A percentile compares a stretch with the other conserved stretches of the same genome.
Conservation (phyloP, 176 grass and related monocot genomes). For the Phoenix dactylifera region DNA sequence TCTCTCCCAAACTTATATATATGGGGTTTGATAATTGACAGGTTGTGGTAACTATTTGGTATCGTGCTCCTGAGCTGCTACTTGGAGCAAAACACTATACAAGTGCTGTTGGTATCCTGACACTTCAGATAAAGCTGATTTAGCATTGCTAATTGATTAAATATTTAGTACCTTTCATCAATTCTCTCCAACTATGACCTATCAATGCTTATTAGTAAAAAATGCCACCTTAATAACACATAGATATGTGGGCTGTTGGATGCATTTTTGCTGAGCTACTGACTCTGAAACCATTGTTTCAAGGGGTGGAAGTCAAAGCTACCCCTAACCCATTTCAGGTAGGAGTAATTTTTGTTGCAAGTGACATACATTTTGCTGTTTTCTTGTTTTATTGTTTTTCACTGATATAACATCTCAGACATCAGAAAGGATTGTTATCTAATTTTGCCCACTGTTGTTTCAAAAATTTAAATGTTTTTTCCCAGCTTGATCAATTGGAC, state of each 20-base stretch:
- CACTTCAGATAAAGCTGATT: neutral
- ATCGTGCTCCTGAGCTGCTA: conserved; percentile 84
- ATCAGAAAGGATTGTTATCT: conserved; percentile 8
- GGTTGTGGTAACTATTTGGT: conserved; percentile 99
- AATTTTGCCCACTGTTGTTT: conserved; percentile 26
- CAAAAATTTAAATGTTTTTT: conserved; percentile 20
- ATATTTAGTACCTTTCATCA: too few species aligned
- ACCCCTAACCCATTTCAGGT: conserved; percentile 91
- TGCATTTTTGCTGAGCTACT: conserved; percentile 99
- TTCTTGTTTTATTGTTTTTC: neutral
- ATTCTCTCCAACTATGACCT: too few species aligned
- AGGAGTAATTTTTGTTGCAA: conserved; percentile 20
- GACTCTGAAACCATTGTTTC: conserved; percentile 92
- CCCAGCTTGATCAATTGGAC: conserved; percentile 97
- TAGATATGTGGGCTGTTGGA: conserved; percentile 99
- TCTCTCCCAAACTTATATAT: too few species aligned
- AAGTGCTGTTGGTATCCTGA: conserved; percentile 92
- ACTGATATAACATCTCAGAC: neutral
- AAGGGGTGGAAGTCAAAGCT: conserved; percentile 96
- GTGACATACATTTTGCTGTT: neutral
- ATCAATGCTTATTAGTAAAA: neutral
- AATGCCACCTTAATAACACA: conserved; percentile 36
- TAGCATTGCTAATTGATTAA: too few species aligned
- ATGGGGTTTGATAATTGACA: conserved; percentile 21
- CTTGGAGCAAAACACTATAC: conserved; percentile 98